These are phyloP conservation scores for Peronospora farinosa DNA, from an alignment of 352 stramenopile genomes.

Conservation along the genomic window DNA sequence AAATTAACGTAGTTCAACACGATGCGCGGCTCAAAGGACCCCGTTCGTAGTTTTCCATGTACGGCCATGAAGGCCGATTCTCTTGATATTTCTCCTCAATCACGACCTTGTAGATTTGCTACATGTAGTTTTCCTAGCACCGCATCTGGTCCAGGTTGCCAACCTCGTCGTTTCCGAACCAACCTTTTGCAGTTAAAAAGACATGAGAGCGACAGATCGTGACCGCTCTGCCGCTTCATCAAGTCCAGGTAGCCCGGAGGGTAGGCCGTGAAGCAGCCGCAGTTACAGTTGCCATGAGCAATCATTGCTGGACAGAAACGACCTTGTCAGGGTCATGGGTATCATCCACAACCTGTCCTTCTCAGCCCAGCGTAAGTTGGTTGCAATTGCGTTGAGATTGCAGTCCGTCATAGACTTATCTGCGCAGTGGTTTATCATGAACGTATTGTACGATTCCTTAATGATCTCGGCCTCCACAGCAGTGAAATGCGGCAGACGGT, in stretches of 20 bases:
- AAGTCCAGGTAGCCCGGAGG: slow-evolving; percentile 47
- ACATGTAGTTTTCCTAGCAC: slow-evolving; percentile 54
- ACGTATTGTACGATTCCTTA: slow-evolving; percentile 86
- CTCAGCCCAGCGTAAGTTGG: slow-evolving; percentile 27
- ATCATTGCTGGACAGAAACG: slow-evolving; percentile 38
- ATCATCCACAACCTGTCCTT: slow-evolving; percentile 7
- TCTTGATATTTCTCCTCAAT: too few relatives aligned
- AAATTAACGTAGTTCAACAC: too few relatives aligned
- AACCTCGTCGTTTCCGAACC: slow-evolving; percentile 54
- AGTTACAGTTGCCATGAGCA: slow-evolving; percentile 36
- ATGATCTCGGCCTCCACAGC: slow-evolving; percentile 74
- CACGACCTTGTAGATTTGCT: slow-evolving; percentile 35
- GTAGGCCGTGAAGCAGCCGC: slow-evolving; percentile 46
- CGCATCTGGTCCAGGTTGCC: slow-evolving; percentile 54
- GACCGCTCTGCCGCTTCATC: slow-evolving; percentile 51
- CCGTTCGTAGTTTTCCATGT: too few relatives aligned
- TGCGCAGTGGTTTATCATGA: slow-evolving; percentile 92
- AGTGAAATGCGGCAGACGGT: slow-evolving; percentile 87
- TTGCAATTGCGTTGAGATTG: not conserved
- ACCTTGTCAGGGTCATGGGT: slow-evolving; percentile 31
- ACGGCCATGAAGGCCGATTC: too few relatives aligned
- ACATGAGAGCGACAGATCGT: slow-evolving; percentile 37
- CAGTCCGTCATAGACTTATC: not conserved
- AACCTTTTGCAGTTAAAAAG: slow-evolving; percentile 63
- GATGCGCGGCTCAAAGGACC: too few relatives aligned